phyloP scores from a whole-genome alignment of 768 basidiomycete genomes.

The Russula vinacea region DNA sequence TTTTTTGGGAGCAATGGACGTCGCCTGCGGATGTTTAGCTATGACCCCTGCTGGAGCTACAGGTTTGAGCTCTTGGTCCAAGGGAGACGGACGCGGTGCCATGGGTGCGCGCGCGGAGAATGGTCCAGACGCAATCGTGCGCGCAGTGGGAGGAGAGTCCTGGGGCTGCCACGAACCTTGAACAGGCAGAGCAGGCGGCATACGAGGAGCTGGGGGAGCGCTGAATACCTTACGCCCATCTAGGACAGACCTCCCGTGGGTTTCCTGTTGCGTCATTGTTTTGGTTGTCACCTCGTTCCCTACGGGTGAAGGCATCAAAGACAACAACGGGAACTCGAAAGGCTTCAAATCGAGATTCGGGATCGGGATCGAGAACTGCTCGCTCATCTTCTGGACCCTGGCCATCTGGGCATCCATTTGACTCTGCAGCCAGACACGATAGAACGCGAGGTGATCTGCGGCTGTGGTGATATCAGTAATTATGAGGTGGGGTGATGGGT shows the following conservation, averaged over 20 bases:
- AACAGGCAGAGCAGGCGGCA: background rate
- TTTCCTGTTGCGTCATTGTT: too few relatives aligned
- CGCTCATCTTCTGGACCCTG: conserved; percentile 16
- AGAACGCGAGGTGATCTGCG: background rate
- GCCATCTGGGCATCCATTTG: conserved; percentile 14
- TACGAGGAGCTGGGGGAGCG: background rate
- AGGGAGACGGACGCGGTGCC: background rate
- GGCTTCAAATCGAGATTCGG: conserved; percentile 13
- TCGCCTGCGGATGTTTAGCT: background rate
- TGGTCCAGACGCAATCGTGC: background rate
- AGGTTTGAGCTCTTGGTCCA: background rate
- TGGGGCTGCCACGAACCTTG: background rate
- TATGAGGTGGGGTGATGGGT: background rate
- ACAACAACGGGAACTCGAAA: background rate
- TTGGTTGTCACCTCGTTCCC: background rate
- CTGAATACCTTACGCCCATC: background rate
- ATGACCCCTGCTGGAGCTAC: background rate
- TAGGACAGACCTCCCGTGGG: background rate
- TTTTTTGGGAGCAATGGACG: conserved; percentile 4
- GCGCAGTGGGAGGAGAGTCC: background rate
- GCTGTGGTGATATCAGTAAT: background rate
- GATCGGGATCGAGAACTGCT: conserved; percentile 12
- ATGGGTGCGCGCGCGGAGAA: too few relatives aligned
- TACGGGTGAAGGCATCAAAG: background rate
- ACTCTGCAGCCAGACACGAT: conserved; percentile 9